A percentile compares a stretch with the other conserved stretches of the same genome.
Evolutionary conservation across 2,329 filamentous ascomycete species (phyloP).

Genomic region (Daldinia eschscholtzii): DNA sequence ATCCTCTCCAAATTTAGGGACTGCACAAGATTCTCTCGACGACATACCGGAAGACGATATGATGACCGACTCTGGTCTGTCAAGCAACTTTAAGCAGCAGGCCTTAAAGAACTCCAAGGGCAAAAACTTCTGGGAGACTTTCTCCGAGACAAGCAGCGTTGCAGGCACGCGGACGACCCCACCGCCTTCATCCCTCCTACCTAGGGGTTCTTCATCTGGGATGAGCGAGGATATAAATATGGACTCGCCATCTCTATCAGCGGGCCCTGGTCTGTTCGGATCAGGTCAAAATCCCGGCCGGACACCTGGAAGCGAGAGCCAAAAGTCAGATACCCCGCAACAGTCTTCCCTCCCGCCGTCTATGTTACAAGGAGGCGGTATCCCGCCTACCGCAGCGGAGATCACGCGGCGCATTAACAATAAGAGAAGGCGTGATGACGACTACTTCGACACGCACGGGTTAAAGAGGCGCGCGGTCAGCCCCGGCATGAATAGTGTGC

Average conservation of each 20-base stretch:
- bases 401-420: slow-evolving; percentile 82
- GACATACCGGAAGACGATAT: slow-evolving; percentile 78
- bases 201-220: slow-evolving; percentile 69
- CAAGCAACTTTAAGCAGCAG: slow-evolving; percentile 81
- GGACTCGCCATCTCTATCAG: slow-evolving; percentile 71
- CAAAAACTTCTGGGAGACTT: slow-evolving; percentile 81
- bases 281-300: slow-evolving; percentile 51
- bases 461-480: slow-evolving; percentile 94
- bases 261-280: slow-evolving; percentile 53
- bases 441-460: slow-evolving; percentile 87
- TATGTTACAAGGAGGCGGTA: slow-evolving; percentile 51
- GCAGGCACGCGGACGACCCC: slow-evolving; percentile 60
- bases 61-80: slow-evolving; percentile 69
- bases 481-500: slow-evolving; percentile 84
- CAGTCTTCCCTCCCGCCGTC: slow-evolving; percentile 48
- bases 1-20: slow-evolving; percentile 75
- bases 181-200: slow-evolving; percentile 75
- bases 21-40: slow-evolving; percentile 74
- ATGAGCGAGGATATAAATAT: slow-evolving; percentile 79
- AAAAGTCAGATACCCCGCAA: slow-evolving; percentile 55
- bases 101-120: slow-evolving; percentile 78
- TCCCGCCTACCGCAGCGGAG: slow-evolving; percentile 76
- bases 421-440: slow-evolving; percentile 88
- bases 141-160: slow-evolving; percentile 74
- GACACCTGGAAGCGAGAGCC: slow-evolving; percentile 46